A percentile compares a stretch with the other conserved stretches of the same genome.
Evolutionary conservation across 805 yeast species (phyloP).

Genomic region (Gaillardinia entomophila): DNA sequence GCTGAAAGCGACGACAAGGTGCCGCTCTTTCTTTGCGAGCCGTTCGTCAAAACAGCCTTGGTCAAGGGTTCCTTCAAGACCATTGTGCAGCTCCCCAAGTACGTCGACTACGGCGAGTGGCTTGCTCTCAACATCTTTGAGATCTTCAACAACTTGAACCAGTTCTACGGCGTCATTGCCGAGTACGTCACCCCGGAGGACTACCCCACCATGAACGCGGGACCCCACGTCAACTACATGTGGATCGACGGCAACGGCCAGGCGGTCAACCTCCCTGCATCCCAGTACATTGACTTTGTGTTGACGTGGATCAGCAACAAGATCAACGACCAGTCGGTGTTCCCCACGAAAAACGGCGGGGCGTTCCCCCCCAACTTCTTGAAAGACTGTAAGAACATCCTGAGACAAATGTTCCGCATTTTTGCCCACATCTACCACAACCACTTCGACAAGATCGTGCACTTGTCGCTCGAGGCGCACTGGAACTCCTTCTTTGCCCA

Average conservation of each 20-base stretch:
- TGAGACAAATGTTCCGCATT: conserved; percentile 88
- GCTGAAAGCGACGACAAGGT: conserved; percentile 14
- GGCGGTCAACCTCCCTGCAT: conserved; percentile 82
- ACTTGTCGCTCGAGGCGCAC: conserved; percentile 89
- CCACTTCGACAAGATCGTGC: conserved; percentile 92
- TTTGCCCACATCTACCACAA: conserved; percentile 94
- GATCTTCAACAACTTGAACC: conserved; percentile 76
- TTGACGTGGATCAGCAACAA: conserved; percentile 85
- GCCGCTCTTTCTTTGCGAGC: conserved; percentile 82
- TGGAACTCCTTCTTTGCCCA: conserved; percentile 98
- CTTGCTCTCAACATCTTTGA: conserved; percentile 89
- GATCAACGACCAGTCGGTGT: conserved; percentile 80
- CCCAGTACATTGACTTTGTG: conserved; percentile 88
- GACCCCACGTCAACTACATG: conserved; percentile 81
- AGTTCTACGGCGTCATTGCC: conserved; percentile 83
- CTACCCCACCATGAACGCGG: conserved; percentile 94
- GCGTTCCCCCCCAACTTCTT: conserved; percentile 86
- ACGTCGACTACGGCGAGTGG: conserved; percentile 95
- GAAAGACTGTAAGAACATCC: conserved; percentile 79
- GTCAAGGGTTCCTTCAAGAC: conserved; percentile 97
- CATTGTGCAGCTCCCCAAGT: conserved; percentile 89
- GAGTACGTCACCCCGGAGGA: conserved; percentile 88
- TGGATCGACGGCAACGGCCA: conserved; percentile 82
- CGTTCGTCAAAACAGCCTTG: conserved; percentile 87
- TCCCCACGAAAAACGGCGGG: conserved; percentile 86